These are phyloP conservation scores for Crithidia bombi DNA, from an alignment of 208 protist species.

Conservation along the genomic window DNA sequence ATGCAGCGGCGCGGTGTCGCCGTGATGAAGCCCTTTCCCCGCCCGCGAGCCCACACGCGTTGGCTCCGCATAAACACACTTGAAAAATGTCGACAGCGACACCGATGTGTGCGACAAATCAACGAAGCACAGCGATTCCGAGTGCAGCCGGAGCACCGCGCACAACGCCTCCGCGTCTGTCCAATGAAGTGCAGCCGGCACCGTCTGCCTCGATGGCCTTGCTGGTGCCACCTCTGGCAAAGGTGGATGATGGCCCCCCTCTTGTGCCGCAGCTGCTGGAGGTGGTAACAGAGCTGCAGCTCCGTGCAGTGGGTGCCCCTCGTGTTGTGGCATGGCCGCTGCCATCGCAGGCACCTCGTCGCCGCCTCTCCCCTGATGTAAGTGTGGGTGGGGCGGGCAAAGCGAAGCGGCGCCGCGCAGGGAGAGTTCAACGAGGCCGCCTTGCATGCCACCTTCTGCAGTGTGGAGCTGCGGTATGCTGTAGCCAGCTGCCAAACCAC, in stretches of 20 bases:
- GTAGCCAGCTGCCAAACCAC: conserved; percentile 5
- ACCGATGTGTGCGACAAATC: conserved; percentile 8
- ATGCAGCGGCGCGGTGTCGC: too few species aligned
- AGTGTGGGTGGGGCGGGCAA: conserved; percentile 1
- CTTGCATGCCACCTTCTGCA: neutral
- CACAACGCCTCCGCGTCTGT: conserved; percentile 12
- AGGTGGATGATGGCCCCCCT: too few species aligned
- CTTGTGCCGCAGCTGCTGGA: too few species aligned
- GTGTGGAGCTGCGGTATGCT: conserved; percentile 2
- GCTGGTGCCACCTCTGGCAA: neutral
- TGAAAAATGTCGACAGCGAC: neutral
- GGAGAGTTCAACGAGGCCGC: neutral
- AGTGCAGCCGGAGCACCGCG: conserved; percentile 12
- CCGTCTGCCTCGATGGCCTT: neutral
- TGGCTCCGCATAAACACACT: neutral
- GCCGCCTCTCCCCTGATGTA: neutral
- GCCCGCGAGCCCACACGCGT: neutral
- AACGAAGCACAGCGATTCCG: neutral
- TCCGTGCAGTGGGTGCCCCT: neutral
- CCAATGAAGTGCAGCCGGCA: neutral
- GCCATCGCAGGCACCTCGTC: conserved; percentile 3
- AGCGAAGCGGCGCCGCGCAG: neutral
- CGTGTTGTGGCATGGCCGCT: neutral
- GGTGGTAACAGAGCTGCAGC: neutral
- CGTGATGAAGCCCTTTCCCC: too few species aligned